phyloP scores from a whole-genome alignment of 2,329 filamentous ascomycete species.

The Samsoniella hepiali region DNA sequence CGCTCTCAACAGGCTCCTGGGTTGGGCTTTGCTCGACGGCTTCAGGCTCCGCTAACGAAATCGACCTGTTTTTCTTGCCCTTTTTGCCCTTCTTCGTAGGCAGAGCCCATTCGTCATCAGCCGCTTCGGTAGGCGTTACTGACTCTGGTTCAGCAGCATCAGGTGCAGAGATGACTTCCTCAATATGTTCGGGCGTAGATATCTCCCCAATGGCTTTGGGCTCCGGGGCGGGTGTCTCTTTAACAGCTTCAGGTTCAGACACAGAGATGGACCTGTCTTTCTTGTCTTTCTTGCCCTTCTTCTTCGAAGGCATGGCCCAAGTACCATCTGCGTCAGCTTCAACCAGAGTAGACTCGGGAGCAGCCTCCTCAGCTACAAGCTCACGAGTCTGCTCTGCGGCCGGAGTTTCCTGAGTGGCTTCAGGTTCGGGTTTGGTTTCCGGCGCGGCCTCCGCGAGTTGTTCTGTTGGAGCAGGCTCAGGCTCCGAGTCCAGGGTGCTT shows the following conservation, averaged over 20 bases:
- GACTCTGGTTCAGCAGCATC: not conserved
- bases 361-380: not conserved
- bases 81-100: slow-evolving; percentile 37
- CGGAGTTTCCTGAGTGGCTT: not conserved
- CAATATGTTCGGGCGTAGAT: not conserved
- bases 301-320: slow-evolving; percentile 22
- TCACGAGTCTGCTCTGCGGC: not conserved
- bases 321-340: slow-evolving; percentile 25
- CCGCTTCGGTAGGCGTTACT: not conserved
- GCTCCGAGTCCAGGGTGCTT: not conserved
- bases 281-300: slow-evolving; percentile 39
- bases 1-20: not conserved
- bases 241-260: not conserved
- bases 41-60: not conserved
- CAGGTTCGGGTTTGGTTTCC: not conserved
- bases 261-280: not conserved
- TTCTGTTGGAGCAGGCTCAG: not conserved
- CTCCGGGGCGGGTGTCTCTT: not conserved
- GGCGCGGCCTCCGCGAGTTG: not conserved
- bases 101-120: slow-evolving; percentile 21
- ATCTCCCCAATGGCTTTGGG: not conserved
- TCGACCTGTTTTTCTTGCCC: slow-evolving; percentile 29
- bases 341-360: slow-evolving; percentile 20
- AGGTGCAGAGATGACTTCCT: not conserved
- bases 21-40: not conserved